These are phyloP conservation scores for Claviceps fusiformis DNA, from an alignment of 2,329 filamentous ascomycete genomes.

Conservation along the genomic window DNA sequence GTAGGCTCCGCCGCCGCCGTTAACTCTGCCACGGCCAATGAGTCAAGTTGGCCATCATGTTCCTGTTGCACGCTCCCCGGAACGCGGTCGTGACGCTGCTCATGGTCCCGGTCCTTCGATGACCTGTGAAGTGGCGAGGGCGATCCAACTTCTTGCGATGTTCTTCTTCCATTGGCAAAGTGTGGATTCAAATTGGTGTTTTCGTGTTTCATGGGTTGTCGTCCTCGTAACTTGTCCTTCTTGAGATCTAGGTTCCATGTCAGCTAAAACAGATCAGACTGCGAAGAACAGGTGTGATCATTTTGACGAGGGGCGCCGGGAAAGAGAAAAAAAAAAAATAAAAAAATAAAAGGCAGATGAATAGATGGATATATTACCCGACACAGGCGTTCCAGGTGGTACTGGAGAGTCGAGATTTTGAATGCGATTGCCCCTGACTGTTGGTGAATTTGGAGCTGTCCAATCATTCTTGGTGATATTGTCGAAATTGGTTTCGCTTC, in stretches of 20 bases:
- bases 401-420: slow-evolving; percentile 43
- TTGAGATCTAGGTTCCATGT: slow-evolving; percentile 14
- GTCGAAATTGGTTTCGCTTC: slow-evolving; percentile 45
- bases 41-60: neutral
- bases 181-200: neutral
- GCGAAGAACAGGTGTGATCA: neutral
- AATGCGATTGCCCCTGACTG: slow-evolving; percentile 32
- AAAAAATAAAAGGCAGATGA: neutral
- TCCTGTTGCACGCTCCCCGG: neutral
- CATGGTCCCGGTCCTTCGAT: neutral
- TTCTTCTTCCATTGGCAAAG: slow-evolving; percentile 12
- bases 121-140: slow-evolving; percentile 2
- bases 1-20: neutral
- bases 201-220: neutral
- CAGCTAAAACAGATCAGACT: neutral
- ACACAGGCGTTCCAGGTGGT: slow-evolving; percentile 32
- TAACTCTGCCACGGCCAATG: neutral
- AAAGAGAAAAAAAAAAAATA: slow-evolving; percentile 5
- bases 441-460: slow-evolving; percentile 22
- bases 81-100: neutral
- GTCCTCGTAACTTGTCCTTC: slow-evolving; percentile 15
- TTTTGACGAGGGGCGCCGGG: neutral
- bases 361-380: slow-evolving; percentile 18
- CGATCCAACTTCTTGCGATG: slow-evolving; percentile 9
- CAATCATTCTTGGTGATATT: slow-evolving; percentile 23